phyloP scores from a whole-genome alignment of 345 rosid genomes.

The Dovyalis caffra region DNA sequence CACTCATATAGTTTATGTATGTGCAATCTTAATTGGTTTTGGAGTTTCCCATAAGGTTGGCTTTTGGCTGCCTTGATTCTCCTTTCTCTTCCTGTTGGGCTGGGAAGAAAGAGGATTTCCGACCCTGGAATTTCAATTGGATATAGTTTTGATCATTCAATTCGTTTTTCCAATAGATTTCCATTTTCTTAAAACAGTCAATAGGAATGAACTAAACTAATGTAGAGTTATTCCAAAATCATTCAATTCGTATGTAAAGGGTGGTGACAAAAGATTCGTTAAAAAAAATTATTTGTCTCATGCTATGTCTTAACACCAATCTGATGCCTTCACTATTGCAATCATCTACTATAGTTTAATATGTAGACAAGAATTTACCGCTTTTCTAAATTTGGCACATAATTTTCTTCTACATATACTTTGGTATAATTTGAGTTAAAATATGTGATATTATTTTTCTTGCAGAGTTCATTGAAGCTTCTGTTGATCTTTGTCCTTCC shows the following conservation, averaged over 20 bases:
- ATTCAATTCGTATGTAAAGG: background rate
- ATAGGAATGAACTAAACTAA: too few species aligned
- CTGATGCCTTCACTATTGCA: background rate
- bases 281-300: background rate
- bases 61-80: too few species aligned
- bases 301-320: background rate
- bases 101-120: too few species aligned
- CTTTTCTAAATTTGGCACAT: background rate
- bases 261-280: background rate
- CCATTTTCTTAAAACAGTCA: too few species aligned
- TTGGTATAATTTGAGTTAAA: too few species aligned
- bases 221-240: background rate
- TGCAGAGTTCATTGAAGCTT: slow-evolving; percentile 81
- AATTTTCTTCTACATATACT: background rate
- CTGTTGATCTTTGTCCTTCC: slow-evolving; percentile 70
- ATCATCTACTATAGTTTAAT: background rate
- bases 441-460: background rate
- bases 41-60: background rate
- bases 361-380: too few species aligned
- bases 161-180: too few species aligned
- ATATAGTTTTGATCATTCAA: too few species aligned
- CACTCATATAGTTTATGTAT: too few species aligned
- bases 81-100: too few species aligned
- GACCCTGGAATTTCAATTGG: too few species aligned
- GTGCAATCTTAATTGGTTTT: too few species aligned